Conservation (phyloP, 805 yeast species). For the Clavispora asparagi region DNA sequence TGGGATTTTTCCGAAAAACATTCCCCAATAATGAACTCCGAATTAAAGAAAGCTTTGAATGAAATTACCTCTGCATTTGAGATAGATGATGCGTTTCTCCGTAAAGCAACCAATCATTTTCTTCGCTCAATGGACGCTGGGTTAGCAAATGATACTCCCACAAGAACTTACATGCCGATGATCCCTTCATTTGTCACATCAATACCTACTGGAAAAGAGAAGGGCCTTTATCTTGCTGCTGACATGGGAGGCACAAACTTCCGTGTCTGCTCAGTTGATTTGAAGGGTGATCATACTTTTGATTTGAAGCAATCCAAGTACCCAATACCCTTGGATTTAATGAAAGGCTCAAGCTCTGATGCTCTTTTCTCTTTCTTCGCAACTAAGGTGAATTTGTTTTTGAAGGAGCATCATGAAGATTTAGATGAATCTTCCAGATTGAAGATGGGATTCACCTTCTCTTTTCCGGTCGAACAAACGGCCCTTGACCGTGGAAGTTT, state of each 20-base stretch:
- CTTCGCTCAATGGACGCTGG: slow-evolving; percentile 60
- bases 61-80: slow-evolving; percentile 37
- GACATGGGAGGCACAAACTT: slow-evolving; percentile 97
- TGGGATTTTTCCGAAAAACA: background rate
- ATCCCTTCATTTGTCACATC: slow-evolving; percentile 86
- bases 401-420: slow-evolving; percentile 60
- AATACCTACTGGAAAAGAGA: slow-evolving; percentile 81
- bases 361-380: slow-evolving; percentile 77
- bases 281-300: slow-evolving; percentile 78
- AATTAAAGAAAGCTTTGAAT: slow-evolving; percentile 22
- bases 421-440: slow-evolving; percentile 28
- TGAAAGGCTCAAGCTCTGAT: slow-evolving; percentile 58
- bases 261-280: slow-evolving; percentile 82
- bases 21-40: slow-evolving; percentile 9
- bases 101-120: slow-evolving; percentile 50
- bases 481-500: slow-evolving; percentile 74
- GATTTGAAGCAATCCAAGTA: slow-evolving; percentile 68
- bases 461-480: slow-evolving; percentile 88
- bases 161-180: slow-evolving; percentile 64
- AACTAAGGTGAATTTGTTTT: slow-evolving; percentile 57
- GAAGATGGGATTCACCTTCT: slow-evolving; percentile 88
- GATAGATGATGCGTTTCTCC: slow-evolving; percentile 38
- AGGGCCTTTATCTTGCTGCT: slow-evolving; percentile 80
- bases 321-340: slow-evolving; percentile 72
- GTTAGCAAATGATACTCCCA: slow-evolving; percentile 34